Percentiles rank a stretch among this genome's conserved stretches.
Conservation (phyloP, 139 green algal species). For the Closterium sp. region DNA sequence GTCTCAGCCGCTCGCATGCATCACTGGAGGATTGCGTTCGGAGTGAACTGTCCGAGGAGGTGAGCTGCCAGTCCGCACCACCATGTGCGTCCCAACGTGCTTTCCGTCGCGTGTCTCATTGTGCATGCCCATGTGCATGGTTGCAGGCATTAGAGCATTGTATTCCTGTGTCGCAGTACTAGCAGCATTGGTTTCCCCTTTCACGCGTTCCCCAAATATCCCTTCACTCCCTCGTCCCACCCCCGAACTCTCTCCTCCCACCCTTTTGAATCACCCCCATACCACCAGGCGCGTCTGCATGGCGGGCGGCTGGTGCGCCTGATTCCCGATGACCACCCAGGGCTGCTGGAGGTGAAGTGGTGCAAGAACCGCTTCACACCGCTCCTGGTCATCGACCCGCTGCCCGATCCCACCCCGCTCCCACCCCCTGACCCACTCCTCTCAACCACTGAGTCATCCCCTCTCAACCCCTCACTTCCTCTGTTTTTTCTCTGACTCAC, state of each 20-base stretch:
- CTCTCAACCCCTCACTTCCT: no score
- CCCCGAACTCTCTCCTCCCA: no score
- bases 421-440: neutral
- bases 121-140: no score
- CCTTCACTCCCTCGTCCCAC: no score
- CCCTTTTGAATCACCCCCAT: neutral
- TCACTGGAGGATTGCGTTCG: conserved; percentile 21
- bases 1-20: conserved; percentile 1
- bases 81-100: no score
- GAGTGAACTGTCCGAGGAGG: conserved; percentile 24
- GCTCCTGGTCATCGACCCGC: conserved; percentile 44
- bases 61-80: neutral
- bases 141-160: neutral
- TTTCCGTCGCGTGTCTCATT: no score
- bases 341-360: conserved; percentile 40
- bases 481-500: no score
- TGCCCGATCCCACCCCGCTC: neutral
- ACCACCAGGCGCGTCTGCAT: neutral
- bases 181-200: neutral
- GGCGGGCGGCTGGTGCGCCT: conserved; percentile 6
- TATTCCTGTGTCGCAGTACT: neutral
- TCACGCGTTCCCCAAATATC: no score
- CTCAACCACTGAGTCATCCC: no score
- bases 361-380: conserved; percentile 48
- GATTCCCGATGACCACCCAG: conserved; percentile 5